Evolutionary conservation across 768 basidiomycete species (phyloP), one percentile per base, ranked within the genome.

Genomic region (Suillus cothurnatus): DNA sequence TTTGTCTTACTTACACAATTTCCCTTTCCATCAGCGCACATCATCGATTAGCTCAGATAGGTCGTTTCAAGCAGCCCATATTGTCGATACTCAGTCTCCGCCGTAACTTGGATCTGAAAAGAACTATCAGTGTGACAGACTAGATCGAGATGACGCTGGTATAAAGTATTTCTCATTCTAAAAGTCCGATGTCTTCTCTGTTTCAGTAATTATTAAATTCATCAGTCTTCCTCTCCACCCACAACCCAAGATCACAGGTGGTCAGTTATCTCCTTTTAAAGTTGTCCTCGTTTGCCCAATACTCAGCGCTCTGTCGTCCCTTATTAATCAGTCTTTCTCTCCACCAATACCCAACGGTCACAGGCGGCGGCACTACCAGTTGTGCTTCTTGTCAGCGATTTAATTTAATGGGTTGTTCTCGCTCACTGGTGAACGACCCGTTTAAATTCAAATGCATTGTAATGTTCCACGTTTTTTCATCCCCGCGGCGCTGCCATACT

Each of bases 11-110:
- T 7, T 36, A 32, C 26, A 55, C 12, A 21, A 34, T 14, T 21
- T 14, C 32, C 11, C 53, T 31, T 53, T 31, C 31, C 53, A 32
- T 55, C 31, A 55, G 19, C 21, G 11, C 53, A 55, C 19, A 31
- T 32, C 34, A 59, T 59, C 58, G 58, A 59, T 59, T 59, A 28
- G 17, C 50, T 52, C 28, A 19, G 53, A 55, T 21, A n/a, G 21
- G 52, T 19, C 31, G 34, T 34, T 34, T 34, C 7, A 15, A 39
- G 38, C 14, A 39, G 38, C 38, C 14, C 31, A 31, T 31, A 2
- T 32, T 19, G 8, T 32, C 31, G 8, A 19, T 11, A 19, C 26
- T 52, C 7, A 19, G 15, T 52, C 50, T 28, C 26, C 17, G 3
- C 28, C 26, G 28, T 19, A 6, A 11, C 2, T 28, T 28, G 6